Percentiles rank a stretch among this genome's conserved stretches.
Evolutionary conservation across 202 grass and related monocot genomes (phyloP).

Genomic region (Cymbopogon flexuosus): DNA sequence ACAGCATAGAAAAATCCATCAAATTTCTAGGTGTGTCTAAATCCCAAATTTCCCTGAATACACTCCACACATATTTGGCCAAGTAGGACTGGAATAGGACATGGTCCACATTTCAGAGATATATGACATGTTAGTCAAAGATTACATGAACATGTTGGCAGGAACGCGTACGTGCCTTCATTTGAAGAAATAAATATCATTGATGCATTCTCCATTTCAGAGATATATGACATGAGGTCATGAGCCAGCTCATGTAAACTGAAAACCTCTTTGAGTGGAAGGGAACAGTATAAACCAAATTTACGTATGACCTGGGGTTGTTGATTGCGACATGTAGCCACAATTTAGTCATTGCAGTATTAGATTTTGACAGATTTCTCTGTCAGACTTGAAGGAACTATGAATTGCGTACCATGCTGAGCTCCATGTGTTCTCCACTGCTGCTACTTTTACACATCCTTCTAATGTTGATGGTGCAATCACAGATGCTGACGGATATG

Average conservation of each 20-base stretch:
- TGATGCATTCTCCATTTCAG: background rate
- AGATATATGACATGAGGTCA: background rate
- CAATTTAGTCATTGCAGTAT: background rate
- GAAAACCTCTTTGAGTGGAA: background rate
- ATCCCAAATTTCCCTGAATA: too few relatives aligned
- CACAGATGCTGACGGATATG: conserved; percentile 80
- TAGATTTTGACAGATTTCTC: background rate
- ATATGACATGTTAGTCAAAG: background rate
- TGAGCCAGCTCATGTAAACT: background rate
- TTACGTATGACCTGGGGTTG: background rate
- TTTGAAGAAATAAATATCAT: background rate
- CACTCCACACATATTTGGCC: too few relatives aligned
- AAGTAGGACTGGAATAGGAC: too few relatives aligned
- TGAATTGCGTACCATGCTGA: background rate
- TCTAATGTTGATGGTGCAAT: conserved; percentile 21
- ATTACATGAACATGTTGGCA: background rate
- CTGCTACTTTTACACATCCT: background rate
- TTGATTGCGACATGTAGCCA: background rate
- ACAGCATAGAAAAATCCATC: too few relatives aligned
- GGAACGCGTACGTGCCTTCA: background rate
- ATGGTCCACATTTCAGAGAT: too few relatives aligned
- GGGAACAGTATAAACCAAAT: background rate
- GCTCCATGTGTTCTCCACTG: background rate
- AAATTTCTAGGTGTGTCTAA: too few relatives aligned
- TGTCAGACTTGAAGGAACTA: background rate